Base-by-base conservation (phyloP, 164 flowering plant species). In the Brasenia schreberi region DNA sequence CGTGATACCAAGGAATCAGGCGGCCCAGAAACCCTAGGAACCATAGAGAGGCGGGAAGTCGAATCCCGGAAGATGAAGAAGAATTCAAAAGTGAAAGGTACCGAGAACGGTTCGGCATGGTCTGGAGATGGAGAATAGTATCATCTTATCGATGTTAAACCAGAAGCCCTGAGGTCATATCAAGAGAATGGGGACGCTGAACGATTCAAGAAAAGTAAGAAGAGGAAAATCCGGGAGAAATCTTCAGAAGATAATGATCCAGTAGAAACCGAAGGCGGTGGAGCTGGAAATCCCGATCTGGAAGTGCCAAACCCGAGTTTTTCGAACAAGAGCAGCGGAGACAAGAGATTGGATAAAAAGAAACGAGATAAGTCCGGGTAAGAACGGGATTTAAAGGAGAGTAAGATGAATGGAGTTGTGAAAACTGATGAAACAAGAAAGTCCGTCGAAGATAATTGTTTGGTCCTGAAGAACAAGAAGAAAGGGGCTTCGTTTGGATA, bases 11-110 rank as follows among this genome's bases (percentile, higher is more conserved):
- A 75, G 17, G 58, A 23, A 33, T 43, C 27, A 42, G 58, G 62
- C 66, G 75, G 73, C 27, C 63, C 71, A 67, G 72, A 67, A 61
- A 68, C 71, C 68, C 68, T 67, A 59, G 72, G 45, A 43, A 19
- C 45, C 43, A 65, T 9, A 18, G 19, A 12, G 17, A 39, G 49
- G 12, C 18, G 19, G 9, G 27, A 23, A 64, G 64, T 63, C 59
- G 52, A 59, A 49, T 49, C 70, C 58, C 68, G 63, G 76, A 68
- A 71, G 61, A 73, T 61, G 61, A 53, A 63, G 73, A 69, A 69
- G 61, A 77, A 72, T 3, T 7, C 39, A 19, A 61, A 49, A 12
- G 19, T 23, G 42, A 6, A 52, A 49, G 62, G 18, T 66, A 11
- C 66, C 18, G 66, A 18, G 18, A 19, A 27, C 14, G 33, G 43